Percentiles rank a stretch among this genome's conserved stretches.
Conservation (phyloP, 2,329 filamentous ascomycete species). For the Pestalotiopsis fici region DNA sequence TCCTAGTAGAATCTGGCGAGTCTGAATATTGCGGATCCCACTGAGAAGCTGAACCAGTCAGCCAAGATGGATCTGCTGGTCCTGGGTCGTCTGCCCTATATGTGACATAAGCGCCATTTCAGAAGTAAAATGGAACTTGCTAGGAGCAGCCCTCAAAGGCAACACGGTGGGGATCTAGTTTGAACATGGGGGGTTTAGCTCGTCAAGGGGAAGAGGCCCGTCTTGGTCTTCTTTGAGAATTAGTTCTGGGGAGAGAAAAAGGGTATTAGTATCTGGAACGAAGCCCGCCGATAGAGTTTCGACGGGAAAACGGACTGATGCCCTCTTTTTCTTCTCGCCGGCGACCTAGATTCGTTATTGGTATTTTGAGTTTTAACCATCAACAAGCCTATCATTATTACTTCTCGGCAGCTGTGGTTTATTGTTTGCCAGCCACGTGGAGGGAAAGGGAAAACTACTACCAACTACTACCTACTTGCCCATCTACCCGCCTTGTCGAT, state of each 20-base stretch:
- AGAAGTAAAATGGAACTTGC: neutral
- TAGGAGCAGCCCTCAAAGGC: neutral
- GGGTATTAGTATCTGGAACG: neutral
- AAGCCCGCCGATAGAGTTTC: neutral
- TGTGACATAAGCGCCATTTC: neutral
- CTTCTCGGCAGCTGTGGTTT: neutral
- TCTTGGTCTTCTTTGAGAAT: neutral
- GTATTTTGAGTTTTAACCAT: neutral
- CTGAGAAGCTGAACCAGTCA: neutral
- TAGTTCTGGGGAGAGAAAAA: neutral
- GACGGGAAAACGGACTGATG: neutral
- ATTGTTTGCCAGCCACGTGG: neutral
- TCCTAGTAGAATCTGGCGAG: neutral
- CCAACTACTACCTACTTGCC: conserved; percentile 16
- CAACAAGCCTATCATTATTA: neutral
- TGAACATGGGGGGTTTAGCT: neutral
- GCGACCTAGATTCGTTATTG: neutral
- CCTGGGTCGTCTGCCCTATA: neutral
- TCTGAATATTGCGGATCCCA: neutral
- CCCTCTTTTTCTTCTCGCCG: neutral
- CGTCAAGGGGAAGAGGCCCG: neutral
- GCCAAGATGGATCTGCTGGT: neutral
- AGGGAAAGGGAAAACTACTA: neutral
- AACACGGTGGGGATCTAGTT: neutral
- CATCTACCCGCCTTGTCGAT: conserved; percentile 11